Evolutionary conservation across 345 rosid genomes (phyloP).

Genomic region (Rhodamnia argentea): DNA sequence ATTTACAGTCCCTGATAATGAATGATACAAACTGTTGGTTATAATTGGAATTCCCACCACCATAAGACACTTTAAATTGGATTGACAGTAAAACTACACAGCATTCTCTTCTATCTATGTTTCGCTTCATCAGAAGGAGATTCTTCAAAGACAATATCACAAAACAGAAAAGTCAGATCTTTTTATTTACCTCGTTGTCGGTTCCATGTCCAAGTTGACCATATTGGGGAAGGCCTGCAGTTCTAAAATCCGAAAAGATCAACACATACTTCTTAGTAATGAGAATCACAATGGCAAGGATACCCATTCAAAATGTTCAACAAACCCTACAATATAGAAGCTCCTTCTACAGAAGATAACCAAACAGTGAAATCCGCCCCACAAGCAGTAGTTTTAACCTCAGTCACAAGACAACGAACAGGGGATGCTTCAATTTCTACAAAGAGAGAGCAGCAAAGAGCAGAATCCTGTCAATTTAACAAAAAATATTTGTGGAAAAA

Average conservation of each 20-base stretch:
- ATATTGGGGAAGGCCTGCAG: constrained; percentile 97
- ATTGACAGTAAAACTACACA: not conserved
- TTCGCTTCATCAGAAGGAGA: not conserved
- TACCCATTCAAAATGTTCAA: constrained; percentile 10
- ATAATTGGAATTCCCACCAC: not conserved
- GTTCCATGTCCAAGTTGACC: constrained; percentile 99
- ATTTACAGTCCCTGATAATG: not conserved
- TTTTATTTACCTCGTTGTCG: constrained; percentile 68
- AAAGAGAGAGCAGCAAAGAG: constrained; percentile 2
- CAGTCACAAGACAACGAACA: constrained; percentile 67
- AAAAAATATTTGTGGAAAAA: not conserved
- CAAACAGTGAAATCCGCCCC: constrained; percentile 95
- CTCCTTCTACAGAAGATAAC: constrained; percentile 83
- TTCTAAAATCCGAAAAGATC: constrained; percentile 37
- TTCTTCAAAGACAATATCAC: not conserved
- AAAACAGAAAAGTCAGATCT: not conserved
- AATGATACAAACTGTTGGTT: not conserved
- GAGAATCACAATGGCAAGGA: not conserved
- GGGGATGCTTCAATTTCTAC: constrained; percentile 74
- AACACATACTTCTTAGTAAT: constrained; percentile 2
- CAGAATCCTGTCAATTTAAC: not conserved
- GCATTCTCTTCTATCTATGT: not conserved
- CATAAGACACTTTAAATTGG: not conserved
- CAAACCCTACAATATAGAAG: constrained; percentile 88
- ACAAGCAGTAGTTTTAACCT: constrained; percentile 68